phyloP scores from a whole-genome alignment of 345 rosid species.

The Abelmoschus esculentus region DNA sequence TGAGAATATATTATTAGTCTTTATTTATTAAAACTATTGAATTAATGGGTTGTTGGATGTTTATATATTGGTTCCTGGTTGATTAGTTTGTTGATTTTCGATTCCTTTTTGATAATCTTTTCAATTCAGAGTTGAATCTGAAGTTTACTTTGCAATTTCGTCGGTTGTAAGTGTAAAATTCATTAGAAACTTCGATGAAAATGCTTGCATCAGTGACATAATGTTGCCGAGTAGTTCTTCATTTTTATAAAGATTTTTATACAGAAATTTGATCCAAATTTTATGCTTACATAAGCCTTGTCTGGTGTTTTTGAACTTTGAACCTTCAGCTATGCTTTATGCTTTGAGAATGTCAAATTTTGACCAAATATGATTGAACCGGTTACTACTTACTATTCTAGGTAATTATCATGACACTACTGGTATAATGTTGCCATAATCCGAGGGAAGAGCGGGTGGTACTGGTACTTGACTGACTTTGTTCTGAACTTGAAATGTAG shows the following conservation, averaged over 20 bases:
- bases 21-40: background rate
- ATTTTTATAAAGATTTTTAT: too few relatives aligned
- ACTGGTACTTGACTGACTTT: background rate
- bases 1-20: background rate
- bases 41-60: background rate
- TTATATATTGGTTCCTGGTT: background rate
- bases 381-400: background rate
- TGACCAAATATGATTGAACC: background rate
- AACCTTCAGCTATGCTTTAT: background rate
- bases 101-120: background rate
- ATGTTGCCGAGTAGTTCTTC: too few relatives aligned
- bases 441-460: background rate
- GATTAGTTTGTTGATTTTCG: background rate
- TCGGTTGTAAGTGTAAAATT: background rate
- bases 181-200: background rate
- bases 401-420: background rate
- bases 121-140: background rate
- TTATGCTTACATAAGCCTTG: too few relatives aligned
- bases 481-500: background rate
- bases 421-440: background rate
- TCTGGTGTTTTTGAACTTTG: background rate
- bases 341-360: background rate
- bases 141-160: background rate
- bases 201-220: background rate
- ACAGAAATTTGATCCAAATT: too few relatives aligned